A percentile compares a stretch with the other conserved stretches of the same genome.
These are phyloP conservation scores for Tephrocybe sp. DNA, from an alignment of 768 basidiomycete species.

Conservation along the genomic window DNA sequence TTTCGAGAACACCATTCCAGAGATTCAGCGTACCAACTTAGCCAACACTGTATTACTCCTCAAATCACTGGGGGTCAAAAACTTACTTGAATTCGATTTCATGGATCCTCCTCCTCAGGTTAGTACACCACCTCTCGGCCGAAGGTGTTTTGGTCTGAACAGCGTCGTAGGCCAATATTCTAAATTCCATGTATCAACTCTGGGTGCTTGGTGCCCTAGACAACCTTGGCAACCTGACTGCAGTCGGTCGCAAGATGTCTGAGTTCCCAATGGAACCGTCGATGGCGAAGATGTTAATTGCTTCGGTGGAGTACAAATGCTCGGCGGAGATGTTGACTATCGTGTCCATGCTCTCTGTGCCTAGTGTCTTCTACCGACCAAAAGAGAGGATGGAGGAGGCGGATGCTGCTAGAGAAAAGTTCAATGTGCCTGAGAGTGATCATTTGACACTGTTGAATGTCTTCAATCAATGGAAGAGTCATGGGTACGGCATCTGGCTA, in stretches of 20 bases:
- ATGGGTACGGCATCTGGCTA: conserved; percentile 58
- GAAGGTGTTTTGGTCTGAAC: background rate
- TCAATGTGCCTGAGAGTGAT: conserved; percentile 97
- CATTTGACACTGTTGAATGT: conserved; percentile 95
- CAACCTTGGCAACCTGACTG: conserved; percentile 95
- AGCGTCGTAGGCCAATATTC: conserved; percentile 75
- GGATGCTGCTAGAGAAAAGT: conserved; percentile 96
- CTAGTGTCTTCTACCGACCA: conserved; percentile 95
- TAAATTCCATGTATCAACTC: conserved; percentile 99
- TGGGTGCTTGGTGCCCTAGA: conserved; percentile 98
- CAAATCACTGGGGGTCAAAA: conserved; percentile 96
- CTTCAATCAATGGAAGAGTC: conserved; percentile 97
- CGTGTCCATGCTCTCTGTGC: conserved; percentile 98
- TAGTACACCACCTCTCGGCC: conserved; percentile 8
- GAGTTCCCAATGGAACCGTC: conserved; percentile 99
- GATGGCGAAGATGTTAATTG: conserved; percentile 98
- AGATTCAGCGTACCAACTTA: conserved; percentile 96
- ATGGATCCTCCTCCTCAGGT: conserved; percentile 99
- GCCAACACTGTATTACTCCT: conserved; percentile 94
- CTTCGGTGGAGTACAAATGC: conserved; percentile 90
- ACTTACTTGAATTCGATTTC: conserved; percentile 96
- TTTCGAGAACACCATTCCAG: conserved; percentile 94
- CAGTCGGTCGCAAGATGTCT: conserved; percentile 93
- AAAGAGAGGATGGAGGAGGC: conserved; percentile 98
- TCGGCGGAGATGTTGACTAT: conserved; percentile 97